A percentile compares a stretch with the other conserved stretches of the same genome.
Conservation (phyloP, 2,329 filamentous ascomycete species). For the Chaetomiaceae sp. region DNA sequence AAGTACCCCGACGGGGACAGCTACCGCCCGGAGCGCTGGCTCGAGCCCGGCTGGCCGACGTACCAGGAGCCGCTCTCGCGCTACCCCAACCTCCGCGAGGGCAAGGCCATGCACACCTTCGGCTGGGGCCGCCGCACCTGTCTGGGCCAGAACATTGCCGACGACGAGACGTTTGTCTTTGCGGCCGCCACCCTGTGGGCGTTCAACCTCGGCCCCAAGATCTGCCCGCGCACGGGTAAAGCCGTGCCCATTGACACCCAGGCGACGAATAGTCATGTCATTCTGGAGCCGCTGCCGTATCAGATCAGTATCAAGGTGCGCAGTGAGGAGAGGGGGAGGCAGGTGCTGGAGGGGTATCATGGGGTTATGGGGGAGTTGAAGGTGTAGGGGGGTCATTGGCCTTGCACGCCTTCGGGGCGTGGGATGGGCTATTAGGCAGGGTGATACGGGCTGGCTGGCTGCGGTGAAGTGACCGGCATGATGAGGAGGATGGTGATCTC, state of each 20-base stretch:
- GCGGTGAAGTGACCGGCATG: too few species aligned
- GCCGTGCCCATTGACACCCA: slow-evolving; percentile 44
- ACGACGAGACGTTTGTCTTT: slow-evolving; percentile 53
- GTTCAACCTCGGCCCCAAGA: slow-evolving; percentile 40
- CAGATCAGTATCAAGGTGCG: slow-evolving; percentile 42
- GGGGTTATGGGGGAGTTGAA: slow-evolving; percentile 14
- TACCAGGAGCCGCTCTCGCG: slow-evolving; percentile 60
- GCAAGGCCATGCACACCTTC: slow-evolving; percentile 57
- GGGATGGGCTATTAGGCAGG: too few species aligned
- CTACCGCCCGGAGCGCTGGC: slow-evolving; percentile 59
- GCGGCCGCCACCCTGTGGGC: slow-evolving; percentile 47
- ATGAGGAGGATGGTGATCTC: too few species aligned
- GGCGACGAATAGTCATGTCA: slow-evolving; percentile 49
- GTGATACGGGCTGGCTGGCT: too few species aligned
- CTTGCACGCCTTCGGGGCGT: too few species aligned
- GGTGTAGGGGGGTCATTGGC: background rate
- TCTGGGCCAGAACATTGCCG: slow-evolving; percentile 58
- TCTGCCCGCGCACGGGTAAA: slow-evolving; percentile 40
- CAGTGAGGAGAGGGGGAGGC: slow-evolving; percentile 35
- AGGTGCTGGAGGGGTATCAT: slow-evolving; percentile 32
- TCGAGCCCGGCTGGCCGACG: slow-evolving; percentile 59
- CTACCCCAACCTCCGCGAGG: slow-evolving; percentile 58
- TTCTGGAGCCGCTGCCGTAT: slow-evolving; percentile 47
- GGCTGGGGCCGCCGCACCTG: slow-evolving; percentile 61
- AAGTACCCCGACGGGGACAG: slow-evolving; percentile 61